A percentile compares a stretch with the other conserved stretches of the same genome.
phyloP scores from a whole-genome alignment of 2,329 filamentous ascomycete genomes.

The Aspergillus versicolor region DNA sequence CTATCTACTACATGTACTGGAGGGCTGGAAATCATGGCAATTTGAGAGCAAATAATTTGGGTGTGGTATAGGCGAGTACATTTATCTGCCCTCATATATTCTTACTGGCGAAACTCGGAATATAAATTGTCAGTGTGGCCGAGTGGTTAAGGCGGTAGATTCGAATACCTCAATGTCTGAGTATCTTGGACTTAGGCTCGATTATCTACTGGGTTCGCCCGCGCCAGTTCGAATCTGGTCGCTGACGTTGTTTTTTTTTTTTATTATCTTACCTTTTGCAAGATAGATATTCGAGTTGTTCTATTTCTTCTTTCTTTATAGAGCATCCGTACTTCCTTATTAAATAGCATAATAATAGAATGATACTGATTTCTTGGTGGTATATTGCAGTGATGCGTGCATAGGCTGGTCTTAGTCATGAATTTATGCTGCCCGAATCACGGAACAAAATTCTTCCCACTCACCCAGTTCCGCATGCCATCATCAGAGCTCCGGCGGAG shows the following conservation, averaged over 20 bases:
- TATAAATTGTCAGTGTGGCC: slow-evolving; percentile 1
- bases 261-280: background rate
- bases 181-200: background rate
- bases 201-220: slow-evolving; percentile 6
- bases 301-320: background rate
- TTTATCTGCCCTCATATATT: background rate
- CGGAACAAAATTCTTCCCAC: background rate
- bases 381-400: background rate
- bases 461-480: background rate
- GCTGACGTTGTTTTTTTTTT: background rate
- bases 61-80: background rate
- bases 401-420: background rate
- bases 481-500: background rate
- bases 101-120: too few relatives aligned
- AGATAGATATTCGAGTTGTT: too few relatives aligned
- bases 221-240: slow-evolving; percentile 6
- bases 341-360: too few relatives aligned
- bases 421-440: background rate
- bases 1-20: too few relatives aligned
- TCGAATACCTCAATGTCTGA: background rate
- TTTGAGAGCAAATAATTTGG: background rate
- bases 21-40: too few relatives aligned
- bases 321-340: too few relatives aligned
- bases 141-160: slow-evolving; percentile 7
- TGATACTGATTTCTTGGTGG: too few relatives aligned